A percentile compares a stretch with the other conserved stretches of the same genome.
Evolutionary conservation across 441 rosid species (phyloP).

Genomic region (Sinapis alba): DNA sequence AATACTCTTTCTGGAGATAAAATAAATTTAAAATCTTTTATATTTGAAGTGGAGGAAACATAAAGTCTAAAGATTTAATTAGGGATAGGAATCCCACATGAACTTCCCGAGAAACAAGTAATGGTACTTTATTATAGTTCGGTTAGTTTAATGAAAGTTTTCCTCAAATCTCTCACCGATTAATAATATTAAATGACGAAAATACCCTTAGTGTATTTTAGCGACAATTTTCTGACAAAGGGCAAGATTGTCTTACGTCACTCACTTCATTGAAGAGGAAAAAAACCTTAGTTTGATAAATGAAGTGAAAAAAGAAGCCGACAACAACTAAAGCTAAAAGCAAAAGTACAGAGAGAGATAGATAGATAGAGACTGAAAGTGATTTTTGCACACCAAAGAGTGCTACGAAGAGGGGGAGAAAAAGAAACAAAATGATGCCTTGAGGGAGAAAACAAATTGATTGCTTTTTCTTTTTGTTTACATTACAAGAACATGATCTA

Average conservation of each 20-base stretch:
- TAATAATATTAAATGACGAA: not conserved
- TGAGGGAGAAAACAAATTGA: constrained; percentile 41
- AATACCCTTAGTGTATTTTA: not conserved
- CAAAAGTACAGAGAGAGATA: constrained; percentile 10
- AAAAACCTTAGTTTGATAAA: constrained; percentile 32
- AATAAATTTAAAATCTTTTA: not conserved
- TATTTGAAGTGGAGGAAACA: constrained; percentile 6
- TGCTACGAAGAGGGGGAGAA: constrained; percentile 7
- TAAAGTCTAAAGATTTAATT: constrained; percentile 22
- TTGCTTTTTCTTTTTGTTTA: constrained; percentile 43
- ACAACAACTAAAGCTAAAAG: constrained; percentile 42
- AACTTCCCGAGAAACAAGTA: constrained; percentile 45
- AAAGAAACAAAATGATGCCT: constrained; percentile 46
- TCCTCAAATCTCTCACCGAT: constrained; percentile 19
- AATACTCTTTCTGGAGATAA: not conserved
- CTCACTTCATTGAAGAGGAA: constrained; percentile 39
- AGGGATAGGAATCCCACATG: constrained; percentile 40
- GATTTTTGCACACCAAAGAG: constrained; percentile 33
- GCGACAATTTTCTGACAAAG: constrained; percentile 35
- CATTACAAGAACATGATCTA: constrained; percentile 48
- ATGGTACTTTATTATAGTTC: constrained; percentile 28
- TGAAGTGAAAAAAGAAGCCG: constrained; percentile 37
- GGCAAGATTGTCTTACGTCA: constrained; percentile 40
- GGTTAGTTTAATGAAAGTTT: constrained; percentile 20
- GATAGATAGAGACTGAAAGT: not conserved